Evolutionary conservation across 345 rosid species (phyloP), one percentile per base, ranked within the genome.

Genomic region (Eucalyptus cloeziana): DNA sequence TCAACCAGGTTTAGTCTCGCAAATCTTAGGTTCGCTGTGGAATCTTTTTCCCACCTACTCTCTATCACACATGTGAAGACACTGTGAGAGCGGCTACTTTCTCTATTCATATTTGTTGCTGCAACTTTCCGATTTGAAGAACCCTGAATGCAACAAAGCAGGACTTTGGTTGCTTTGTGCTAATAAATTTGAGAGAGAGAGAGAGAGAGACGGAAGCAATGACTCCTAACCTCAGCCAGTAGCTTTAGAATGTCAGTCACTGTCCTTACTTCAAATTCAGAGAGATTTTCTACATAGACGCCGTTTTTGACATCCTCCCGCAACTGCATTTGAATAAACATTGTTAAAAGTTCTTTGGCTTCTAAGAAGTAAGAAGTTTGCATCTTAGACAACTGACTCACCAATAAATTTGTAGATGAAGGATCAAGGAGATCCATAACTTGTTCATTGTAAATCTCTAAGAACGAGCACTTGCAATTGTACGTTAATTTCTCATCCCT

Each of bases 371-470:
- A 49, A 60, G 50, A 89, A 58, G 15, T 45, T 64, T 86, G 33
- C 51, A 91, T 62, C 49, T 21, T 62, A 50, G 87, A 71, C 52
- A 83, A 16, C 33, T 24, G 80, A 90, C 94, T 89, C 92, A 98
- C 99, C 87, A 93, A 95, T 91, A 98, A 94, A 93, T 96, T 98
- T 87, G 96, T 90, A 56, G 99, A 94, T 83, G 98, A 97, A 76
- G 99, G 98, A 92, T 98, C 99, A 37, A 98, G 98, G 89, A 98
- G 99, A 90, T 97, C 99, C n/a, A 96, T 92, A 87, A 98, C 94
- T 91, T 98, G 99, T 88, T 98, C 99, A 87, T 98, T 98, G 91
- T 98, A 97, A 86, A 98, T 98, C 93, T 98, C 99, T 87, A 98
- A 94, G 92, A 96, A 97, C 51, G 99, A 96, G 93, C 99, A 98